Evolutionary conservation across 140 eudicot species (phyloP).

Genomic region (Anethum foeniculum): DNA sequence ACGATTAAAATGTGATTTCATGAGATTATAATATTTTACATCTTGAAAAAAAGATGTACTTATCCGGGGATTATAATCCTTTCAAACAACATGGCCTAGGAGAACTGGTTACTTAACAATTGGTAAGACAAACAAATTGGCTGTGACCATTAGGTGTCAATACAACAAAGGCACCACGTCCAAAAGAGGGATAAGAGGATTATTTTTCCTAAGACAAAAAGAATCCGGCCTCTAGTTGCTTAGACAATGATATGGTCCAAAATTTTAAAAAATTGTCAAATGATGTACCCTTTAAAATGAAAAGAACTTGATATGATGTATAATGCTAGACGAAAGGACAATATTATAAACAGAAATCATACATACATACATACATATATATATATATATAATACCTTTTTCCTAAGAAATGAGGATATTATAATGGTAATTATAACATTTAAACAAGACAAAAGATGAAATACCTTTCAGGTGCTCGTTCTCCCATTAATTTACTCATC

Average conservation of each 20-base stretch:
- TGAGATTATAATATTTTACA: too few relatives aligned
- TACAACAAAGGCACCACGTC: neutral
- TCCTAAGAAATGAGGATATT: neutral
- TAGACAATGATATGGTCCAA: neutral
- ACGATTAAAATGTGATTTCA: too few relatives aligned
- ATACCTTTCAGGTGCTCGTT: constrained; percentile 78
- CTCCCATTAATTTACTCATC: constrained; percentile 57
- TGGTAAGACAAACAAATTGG: neutral
- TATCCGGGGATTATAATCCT: too few relatives aligned
- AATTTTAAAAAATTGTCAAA: neutral
- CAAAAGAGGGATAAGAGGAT: neutral
- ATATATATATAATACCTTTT: neutral
- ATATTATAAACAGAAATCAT: neutral
- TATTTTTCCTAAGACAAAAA: neutral
- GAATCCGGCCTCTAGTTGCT: neutral
- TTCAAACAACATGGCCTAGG: too few relatives aligned
- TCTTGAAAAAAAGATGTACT: too few relatives aligned
- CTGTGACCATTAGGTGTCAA: neutral
- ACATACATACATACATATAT: neutral
- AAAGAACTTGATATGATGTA: neutral
- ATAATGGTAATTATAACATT: neutral
- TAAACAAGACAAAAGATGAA: constrained; percentile 8
- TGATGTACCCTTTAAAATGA: neutral
- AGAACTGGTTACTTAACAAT: neutral
- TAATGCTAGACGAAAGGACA: constrained; percentile 3